Evolutionary conservation across 1,139 yeast species (phyloP).

Genomic region (Candida smagusa): DNA sequence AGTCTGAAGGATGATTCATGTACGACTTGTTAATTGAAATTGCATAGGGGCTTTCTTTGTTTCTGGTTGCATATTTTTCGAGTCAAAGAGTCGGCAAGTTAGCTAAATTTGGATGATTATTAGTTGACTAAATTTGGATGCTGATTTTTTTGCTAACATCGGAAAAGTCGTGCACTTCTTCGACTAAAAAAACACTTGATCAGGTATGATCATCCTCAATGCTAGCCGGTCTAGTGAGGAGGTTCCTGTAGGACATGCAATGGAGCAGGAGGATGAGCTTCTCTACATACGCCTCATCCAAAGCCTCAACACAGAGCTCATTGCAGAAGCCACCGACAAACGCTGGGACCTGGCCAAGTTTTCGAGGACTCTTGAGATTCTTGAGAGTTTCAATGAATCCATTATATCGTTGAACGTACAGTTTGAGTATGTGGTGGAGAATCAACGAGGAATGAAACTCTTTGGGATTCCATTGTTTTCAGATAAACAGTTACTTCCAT

Average conservation of each 20-base stretch:
- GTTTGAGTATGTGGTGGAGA: slow-evolving; percentile 53
- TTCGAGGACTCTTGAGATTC: slow-evolving; percentile 8
- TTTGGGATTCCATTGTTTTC: slow-evolving; percentile 66
- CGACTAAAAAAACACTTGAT: background rate
- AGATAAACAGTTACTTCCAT: slow-evolving; percentile 51
- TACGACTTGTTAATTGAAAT: too few species aligned
- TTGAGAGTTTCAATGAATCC: slow-evolving; percentile 10
- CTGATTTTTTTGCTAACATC: too few species aligned
- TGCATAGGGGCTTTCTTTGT: too few species aligned
- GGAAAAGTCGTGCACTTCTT: too few species aligned
- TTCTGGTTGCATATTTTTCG: too few species aligned
- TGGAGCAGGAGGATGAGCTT: slow-evolving; percentile 5
- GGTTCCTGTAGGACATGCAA: background rate
- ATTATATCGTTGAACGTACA: slow-evolving; percentile 11
- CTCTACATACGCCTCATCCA: slow-evolving; percentile 10
- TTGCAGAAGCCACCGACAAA: slow-evolving; percentile 2
- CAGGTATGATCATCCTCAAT: background rate
- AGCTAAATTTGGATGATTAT: too few species aligned
- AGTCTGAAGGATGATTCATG: too few species aligned
- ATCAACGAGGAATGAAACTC: slow-evolving; percentile 66
- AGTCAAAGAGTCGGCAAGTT: too few species aligned
- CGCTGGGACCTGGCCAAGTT: slow-evolving; percentile 2
- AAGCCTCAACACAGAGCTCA: slow-evolving; percentile 6
- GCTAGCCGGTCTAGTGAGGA: background rate
- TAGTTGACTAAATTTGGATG: too few species aligned